Base-by-base conservation (phyloP, 768 basidiomycete species). In the Amanita jacksonii region DNA sequence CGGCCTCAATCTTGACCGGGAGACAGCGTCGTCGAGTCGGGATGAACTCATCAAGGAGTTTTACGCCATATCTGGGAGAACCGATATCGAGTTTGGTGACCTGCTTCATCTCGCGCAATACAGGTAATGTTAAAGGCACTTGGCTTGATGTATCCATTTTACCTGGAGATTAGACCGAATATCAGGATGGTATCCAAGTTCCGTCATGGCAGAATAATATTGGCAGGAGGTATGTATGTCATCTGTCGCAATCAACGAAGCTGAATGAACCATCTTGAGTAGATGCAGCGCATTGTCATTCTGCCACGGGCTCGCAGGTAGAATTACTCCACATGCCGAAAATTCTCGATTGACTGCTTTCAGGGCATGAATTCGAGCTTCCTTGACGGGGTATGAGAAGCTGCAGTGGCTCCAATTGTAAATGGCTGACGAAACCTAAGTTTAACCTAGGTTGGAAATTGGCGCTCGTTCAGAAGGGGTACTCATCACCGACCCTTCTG, bases 101-200 rank as follows among this genome's bases (percentile, higher is more conserved):
- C 31, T 60, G 4, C 38, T 54, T 8, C 53, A 51, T 49, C 7
- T 50, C 34, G 57, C 55, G 13, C 50, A 55, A n/a, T 67, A 55
- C 43, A n/a, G 22, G 5, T n/a, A 7, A 13, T 13, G 18, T 28
- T 6, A 6, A 28, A 6, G 12, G 7, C 12, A 12, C 27, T 6
- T 28, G 6, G 27, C 6, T 12, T 4, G 10, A 18, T n/a, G 27
- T 15, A 37, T 31, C 23, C 31, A 33, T 50, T 47, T 9, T 43
- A 47, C 23, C 12, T 27, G n/a, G 9, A 6, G 19, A 16, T n/a
- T 36, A 68, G 73, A 24, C 65, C 71, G 1, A 76, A 73, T 52
- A 66, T 76, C 25, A 61, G 76, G 8, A 73, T 74, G 72, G 68
- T 65, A 0, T 51, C 73, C 31, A 61, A 54, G 16, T 67, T 74